Conservation (phyloP, 305 asterid species). For the Fraxinus xanthoxyloides region DNA sequence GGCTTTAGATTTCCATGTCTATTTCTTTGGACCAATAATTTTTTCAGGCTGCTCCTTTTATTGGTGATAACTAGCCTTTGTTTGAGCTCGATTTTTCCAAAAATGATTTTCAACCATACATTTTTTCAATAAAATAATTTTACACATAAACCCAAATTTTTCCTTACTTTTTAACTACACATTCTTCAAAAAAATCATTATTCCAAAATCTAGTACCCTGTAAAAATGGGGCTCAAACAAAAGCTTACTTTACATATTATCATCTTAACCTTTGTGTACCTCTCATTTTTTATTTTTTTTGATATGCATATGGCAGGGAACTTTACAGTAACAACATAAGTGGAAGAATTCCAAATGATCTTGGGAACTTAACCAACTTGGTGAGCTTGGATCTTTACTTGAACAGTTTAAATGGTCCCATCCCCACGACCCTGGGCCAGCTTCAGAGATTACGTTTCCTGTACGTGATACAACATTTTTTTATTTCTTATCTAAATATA, state of each 20-base stretch:
- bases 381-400: constrained; percentile 98
- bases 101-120: not conserved
- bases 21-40: not conserved
- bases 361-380: constrained; percentile 81
- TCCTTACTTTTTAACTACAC: too few relatives aligned
- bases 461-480: constrained; percentile 46
- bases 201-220: not conserved
- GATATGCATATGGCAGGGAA: constrained; percentile 57
- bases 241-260: not conserved
- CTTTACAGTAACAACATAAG: constrained; percentile 84
- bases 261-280: not conserved
- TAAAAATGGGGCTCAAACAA: not conserved
- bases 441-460: constrained; percentile 84
- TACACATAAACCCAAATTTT: too few relatives aligned
- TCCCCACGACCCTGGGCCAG: constrained; percentile 76
- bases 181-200: too few relatives aligned
- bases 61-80: not conserved
- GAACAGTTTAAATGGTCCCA: constrained; percentile 67
- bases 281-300: not conserved
- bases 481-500: constrained; percentile 9
- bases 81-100: not conserved
- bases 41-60: not conserved
- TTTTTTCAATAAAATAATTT: too few relatives aligned
- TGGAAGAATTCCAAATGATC: constrained; percentile 79
- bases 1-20: not conserved